Base-by-base conservation (phyloP, 2,329 filamentous ascomycete genomes). In the Rutstroemia sp. region DNA sequence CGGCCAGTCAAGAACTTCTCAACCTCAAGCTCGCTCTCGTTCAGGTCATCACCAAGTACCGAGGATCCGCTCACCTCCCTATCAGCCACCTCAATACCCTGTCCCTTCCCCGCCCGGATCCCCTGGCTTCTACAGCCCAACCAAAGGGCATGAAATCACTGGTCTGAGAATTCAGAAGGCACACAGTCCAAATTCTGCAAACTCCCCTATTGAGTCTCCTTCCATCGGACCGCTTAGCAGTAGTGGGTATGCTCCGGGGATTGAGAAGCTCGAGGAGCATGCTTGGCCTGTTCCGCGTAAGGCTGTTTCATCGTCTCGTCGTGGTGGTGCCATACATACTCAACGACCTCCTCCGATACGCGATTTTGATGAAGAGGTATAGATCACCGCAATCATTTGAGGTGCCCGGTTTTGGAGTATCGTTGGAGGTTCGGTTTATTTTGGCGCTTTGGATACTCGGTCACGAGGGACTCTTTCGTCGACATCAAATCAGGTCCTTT, bases 301-400 rank as follows among this genome's bases (percentile, higher is more conserved):
- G 4, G 5, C 17, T 7, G 17, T 12, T 7, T 30, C 25, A 21
- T 37, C n/a, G 4, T 8, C 10, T 37, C 27, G 27, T 21, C 17
- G 47, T 23, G 25, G n/a, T 19, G 47, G 23, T 5, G 9, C 12
- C 4, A 7, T 27, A 2, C 44, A 21, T 25, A 30, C 21, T 25
- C 44, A 27, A 16, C 10, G 12, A 16, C 6, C 21, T 16, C 44
- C 34, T 25, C 39, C 44, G 2, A 55, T 55, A 50, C 19, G 39
- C 2, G 53, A 55, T 55, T 55, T 55, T 17, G 53, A 55, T 17
- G 46, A 44, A 23, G 23, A 21, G 16, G 9, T 8, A 7, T 55
- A 44, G 39, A 25, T n/a, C 23, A 5, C 8, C 7, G 14, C 25
- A 23, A 23, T 46, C 17, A 7, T 21, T 23, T 16, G 19, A 17